phyloP scores from a whole-genome alignment of 805 yeast species.

The Tetrapisispora taiwanensis region DNA sequence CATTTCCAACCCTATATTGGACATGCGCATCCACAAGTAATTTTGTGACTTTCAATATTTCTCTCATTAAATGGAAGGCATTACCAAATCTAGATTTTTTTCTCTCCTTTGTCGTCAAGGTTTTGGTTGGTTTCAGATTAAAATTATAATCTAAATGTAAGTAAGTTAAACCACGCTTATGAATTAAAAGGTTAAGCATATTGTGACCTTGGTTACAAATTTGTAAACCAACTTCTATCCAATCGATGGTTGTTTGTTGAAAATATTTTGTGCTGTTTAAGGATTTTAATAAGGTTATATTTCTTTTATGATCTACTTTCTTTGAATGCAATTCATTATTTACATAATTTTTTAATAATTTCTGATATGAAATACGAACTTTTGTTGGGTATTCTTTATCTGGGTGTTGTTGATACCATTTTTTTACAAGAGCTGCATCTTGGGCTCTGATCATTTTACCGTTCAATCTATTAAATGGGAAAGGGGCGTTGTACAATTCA shows the following conservation, averaged over 20 bases:
- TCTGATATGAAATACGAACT: slow-evolving; percentile 80
- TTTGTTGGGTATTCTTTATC: slow-evolving; percentile 56
- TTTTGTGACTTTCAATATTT: slow-evolving; percentile 73
- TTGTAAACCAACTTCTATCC: slow-evolving; percentile 98
- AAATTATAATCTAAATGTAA: slow-evolving; percentile 92
- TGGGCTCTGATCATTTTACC: slow-evolving; percentile 74
- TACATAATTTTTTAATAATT: slow-evolving; percentile 67
- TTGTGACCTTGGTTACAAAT: slow-evolving; percentile 88
- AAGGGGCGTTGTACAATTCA: slow-evolving; percentile 68
- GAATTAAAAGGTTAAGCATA: slow-evolving; percentile 82
- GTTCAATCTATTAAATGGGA: slow-evolving; percentile 69
- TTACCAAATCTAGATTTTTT: slow-evolving; percentile 93
- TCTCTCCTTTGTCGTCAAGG: slow-evolving; percentile 91
- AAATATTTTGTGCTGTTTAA: slow-evolving; percentile 76
- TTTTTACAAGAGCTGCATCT: slow-evolving; percentile 76
- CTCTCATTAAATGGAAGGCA: slow-evolving; percentile 90
- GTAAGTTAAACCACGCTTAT: slow-evolving; percentile 82
- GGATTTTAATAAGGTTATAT: slow-evolving; percentile 50
- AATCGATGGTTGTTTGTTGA: slow-evolving; percentile 84
- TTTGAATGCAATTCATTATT: slow-evolving; percentile 55
- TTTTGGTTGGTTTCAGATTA: slow-evolving; percentile 91
- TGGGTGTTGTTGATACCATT: slow-evolving; percentile 70
- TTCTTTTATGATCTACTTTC: slow-evolving; percentile 36
- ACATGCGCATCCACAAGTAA: slow-evolving; percentile 89
- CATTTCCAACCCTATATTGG: slow-evolving; percentile 79